Conservation (phyloP, 768 basidiomycete genomes). For the Clitopilus hobsonii region DNA sequence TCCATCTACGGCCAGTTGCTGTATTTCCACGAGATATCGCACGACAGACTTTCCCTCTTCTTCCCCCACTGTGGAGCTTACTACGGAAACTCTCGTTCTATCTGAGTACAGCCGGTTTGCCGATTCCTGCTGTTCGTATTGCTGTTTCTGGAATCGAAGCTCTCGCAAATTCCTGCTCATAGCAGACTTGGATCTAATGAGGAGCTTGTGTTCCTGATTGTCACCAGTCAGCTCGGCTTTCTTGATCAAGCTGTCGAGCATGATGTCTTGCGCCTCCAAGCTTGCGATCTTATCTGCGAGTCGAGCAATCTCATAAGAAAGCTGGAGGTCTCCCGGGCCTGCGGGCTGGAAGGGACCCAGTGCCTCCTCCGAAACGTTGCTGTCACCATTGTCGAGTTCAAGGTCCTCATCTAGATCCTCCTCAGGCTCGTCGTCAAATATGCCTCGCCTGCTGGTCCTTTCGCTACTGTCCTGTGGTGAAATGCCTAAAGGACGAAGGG, state of each 20-base stretch:
- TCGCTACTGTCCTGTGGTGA: not conserved
- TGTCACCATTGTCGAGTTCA: constrained; percentile 27
- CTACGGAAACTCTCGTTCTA: constrained; percentile 79
- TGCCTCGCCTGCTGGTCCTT: constrained; percentile 15
- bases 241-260: constrained; percentile 84
- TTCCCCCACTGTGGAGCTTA: constrained; percentile 76
- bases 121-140: constrained; percentile 93
- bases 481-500: not conserved
- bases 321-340: constrained; percentile 84
- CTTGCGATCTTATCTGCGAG: constrained; percentile 72
- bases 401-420: constrained; percentile 37
- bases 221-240: constrained; percentile 95
- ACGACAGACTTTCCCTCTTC: constrained; percentile 89
- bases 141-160: constrained; percentile 82
- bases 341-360: constrained; percentile 67
- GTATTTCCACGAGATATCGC: constrained; percentile 88
- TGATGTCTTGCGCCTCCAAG: constrained; percentile 73
- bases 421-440: constrained; percentile 46
- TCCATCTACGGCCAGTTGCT: constrained; percentile 79
- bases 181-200: constrained; percentile 76
- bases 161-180: constrained; percentile 82
- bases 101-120: constrained; percentile 84
- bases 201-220: constrained; percentile 76
- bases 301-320: constrained; percentile 81
- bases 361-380: constrained; percentile 35